A percentile compares a stretch with the other conserved stretches of the same genome.
Evolutionary conservation across 2,329 filamentous ascomycete genomes (phyloP).

Genomic region (Sarocladium strictum): DNA sequence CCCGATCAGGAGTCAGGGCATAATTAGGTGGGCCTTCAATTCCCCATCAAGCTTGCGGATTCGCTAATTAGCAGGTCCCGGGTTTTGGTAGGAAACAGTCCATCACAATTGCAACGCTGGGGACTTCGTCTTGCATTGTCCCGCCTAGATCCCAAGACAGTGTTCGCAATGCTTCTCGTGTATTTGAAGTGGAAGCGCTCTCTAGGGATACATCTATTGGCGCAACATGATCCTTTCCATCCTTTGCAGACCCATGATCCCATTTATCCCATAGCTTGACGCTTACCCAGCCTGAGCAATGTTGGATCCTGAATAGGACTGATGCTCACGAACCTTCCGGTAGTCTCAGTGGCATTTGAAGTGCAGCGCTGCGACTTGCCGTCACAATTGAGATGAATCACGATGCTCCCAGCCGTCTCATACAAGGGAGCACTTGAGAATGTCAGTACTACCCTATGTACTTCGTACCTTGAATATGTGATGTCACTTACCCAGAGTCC

Average conservation of each 20-base stretch:
- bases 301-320: constrained; percentile 1
- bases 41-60: no score
- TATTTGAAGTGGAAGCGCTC: no score
- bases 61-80: no score
- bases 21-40: background rate
- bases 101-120: no score
- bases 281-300: background rate
- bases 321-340: constrained; percentile 11
- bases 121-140: no score
- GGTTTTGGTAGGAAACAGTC: no score
- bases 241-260: background rate
- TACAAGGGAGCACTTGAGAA: constrained; percentile 11
- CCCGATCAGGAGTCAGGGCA: background rate
- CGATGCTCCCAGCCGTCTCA: constrained; percentile 15
- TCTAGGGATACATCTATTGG: no score
- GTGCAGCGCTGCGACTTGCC: constrained; percentile 1
- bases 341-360: constrained; percentile 12
- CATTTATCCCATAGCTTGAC: background rate
- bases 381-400: constrained; percentile 12
- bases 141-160: no score
- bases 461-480: background rate
- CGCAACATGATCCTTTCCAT: no score
- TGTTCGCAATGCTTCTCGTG: no score
- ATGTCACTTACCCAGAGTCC: constrained; percentile 27
- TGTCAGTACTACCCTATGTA: background rate